These are phyloP conservation scores for Dendrobium huoshanense DNA, from an alignment of 106 monocot species.

Conservation along the genomic window DNA sequence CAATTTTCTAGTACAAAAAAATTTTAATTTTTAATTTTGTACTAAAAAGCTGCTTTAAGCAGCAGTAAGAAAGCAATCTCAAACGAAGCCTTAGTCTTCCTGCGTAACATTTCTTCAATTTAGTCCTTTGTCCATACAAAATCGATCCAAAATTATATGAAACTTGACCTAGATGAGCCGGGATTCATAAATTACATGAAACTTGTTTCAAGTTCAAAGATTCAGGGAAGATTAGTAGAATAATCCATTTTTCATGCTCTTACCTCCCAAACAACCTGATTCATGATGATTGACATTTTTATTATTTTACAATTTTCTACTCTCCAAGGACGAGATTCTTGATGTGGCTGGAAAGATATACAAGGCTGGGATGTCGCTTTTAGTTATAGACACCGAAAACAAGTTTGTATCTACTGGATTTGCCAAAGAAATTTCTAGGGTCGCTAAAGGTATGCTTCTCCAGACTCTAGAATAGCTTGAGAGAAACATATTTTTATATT, in stretches of 20 bases:
- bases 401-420: constrained; percentile 99
- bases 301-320: constrained; percentile 3
- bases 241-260: background rate
- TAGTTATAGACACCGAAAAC: constrained; percentile 98
- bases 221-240: background rate
- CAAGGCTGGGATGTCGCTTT: constrained; percentile 96
- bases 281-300: background rate
- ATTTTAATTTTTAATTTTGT: no score
- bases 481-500: no score
- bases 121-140: background rate
- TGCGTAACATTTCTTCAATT: background rate
- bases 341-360: constrained; percentile 96
- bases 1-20: no score
- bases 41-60: no score
- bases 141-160: no score
- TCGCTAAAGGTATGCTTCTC: constrained; percentile 68
- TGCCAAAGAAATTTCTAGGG: constrained; percentile 95
- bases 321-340: constrained; percentile 83
- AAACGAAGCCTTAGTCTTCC: background rate
- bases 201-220: background rate
- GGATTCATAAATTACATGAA: no score
- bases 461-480: background rate
- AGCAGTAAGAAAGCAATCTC: no score
- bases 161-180: no score
- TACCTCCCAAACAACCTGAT: background rate